Evolutionary conservation across 2,329 filamentous ascomycete genomes (phyloP).

Genomic region (Aspergillus aculeatinus): DNA sequence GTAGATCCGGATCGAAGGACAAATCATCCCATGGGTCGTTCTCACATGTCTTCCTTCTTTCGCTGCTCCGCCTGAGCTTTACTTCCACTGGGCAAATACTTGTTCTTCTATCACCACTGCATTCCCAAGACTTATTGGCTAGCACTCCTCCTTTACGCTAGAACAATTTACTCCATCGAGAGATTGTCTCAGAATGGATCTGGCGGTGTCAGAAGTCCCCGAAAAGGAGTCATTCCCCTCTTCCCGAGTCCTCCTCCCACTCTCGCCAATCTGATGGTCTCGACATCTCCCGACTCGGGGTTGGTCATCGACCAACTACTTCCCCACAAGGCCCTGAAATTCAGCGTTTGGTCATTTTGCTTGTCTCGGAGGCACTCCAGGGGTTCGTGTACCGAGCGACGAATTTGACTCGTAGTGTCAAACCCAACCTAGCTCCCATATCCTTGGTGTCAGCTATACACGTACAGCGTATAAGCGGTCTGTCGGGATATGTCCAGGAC

Average conservation of each 20-base stretch:
- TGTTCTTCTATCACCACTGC: neutral
- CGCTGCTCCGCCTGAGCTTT: neutral
- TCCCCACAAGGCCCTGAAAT: slow-evolving; percentile 3
- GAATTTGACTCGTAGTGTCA: neutral
- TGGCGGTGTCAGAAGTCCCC: slow-evolving; percentile 4
- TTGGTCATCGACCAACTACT: neutral
- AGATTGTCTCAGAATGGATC: neutral
- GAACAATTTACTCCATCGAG: neutral
- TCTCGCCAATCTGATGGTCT: neutral
- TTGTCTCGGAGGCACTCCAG: slow-evolving; percentile 2
- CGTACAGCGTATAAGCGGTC: neutral
- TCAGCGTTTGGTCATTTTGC: neutral
- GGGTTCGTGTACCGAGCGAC: neutral
- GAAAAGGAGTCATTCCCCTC: neutral
- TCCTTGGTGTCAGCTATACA: neutral
- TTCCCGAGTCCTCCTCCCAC: no score
- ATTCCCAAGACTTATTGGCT: neutral
- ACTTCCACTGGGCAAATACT: neutral
- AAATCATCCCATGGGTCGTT: neutral
- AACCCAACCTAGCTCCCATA: no score
- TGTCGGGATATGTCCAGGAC: neutral
- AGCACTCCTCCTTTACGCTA: neutral
- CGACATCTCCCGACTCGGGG: neutral
- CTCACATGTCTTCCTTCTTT: neutral
- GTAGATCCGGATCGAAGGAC: neutral